Percentiles rank a stretch among this genome's conserved stretches.
phyloP scores from a whole-genome alignment of 352 stramenopile species.

The Pythium grandisporangium region DNA sequence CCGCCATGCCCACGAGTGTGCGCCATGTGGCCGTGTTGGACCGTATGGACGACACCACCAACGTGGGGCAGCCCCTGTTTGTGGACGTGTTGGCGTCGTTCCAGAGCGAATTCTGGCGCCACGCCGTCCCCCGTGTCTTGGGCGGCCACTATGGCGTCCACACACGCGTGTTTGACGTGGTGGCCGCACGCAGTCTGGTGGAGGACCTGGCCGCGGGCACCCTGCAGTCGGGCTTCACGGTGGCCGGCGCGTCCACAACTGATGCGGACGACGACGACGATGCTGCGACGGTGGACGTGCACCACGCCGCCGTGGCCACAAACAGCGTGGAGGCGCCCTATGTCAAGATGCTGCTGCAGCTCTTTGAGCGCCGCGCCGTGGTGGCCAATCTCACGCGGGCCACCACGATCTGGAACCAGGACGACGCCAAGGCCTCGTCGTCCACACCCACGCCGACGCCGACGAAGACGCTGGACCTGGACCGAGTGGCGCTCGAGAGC shows the following conservation, averaged over 20 bases:
- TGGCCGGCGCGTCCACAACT: constrained; percentile 19
- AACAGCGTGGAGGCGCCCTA: constrained; percentile 59
- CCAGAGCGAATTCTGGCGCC: constrained; percentile 63
- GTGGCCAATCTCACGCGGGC: constrained; percentile 65
- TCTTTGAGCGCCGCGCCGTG: constrained; percentile 62
- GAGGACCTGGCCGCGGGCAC: constrained; percentile 52
- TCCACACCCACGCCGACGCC: no score
- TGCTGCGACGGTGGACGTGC: constrained; percentile 42
- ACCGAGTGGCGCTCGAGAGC: constrained; percentile 38
- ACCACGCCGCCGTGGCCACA: constrained; percentile 36
- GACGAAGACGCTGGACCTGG: constrained; percentile 6
- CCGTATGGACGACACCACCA: constrained; percentile 81
- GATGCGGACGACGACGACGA: no score
- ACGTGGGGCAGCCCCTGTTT: constrained; percentile 87
- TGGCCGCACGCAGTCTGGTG: constrained; percentile 67
- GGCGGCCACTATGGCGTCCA: constrained; percentile 65
- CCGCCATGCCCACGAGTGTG: constrained; percentile 56
- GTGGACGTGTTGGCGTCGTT: constrained; percentile 89
- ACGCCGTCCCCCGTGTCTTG: constrained; percentile 58
- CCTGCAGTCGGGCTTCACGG: constrained; percentile 63
- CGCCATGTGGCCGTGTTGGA: constrained; percentile 88
- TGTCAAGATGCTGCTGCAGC: constrained; percentile 71
- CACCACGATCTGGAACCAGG: constrained; percentile 56
- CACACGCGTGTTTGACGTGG: constrained; percentile 75
- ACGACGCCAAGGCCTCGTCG: no score